A percentile compares a stretch with the other conserved stretches of the same genome.
These are phyloP conservation scores for Mariannaea sp. DNA, from an alignment of 2,329 filamentous ascomycete genomes.

Conservation along the genomic window DNA sequence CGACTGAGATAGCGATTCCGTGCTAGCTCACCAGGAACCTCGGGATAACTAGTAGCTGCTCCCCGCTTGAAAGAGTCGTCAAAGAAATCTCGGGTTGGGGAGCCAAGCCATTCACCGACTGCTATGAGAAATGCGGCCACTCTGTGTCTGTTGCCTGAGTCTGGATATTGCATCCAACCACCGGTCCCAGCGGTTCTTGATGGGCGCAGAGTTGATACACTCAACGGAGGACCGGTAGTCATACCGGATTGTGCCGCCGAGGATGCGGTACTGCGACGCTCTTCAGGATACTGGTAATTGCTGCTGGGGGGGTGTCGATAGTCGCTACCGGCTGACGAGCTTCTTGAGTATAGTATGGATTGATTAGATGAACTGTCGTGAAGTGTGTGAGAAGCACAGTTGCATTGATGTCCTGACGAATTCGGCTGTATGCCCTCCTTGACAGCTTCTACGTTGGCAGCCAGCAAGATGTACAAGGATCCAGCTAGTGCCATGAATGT, in stretches of 20 bases:
- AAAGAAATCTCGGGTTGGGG: conserved; percentile 52
- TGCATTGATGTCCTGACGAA: conserved; percentile 10
- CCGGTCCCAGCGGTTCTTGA: neutral
- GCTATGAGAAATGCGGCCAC: conserved; percentile 50
- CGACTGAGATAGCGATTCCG: neutral
- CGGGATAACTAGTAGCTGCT: conserved; percentile 56
- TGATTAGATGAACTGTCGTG: neutral
- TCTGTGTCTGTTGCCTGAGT: conserved; percentile 45
- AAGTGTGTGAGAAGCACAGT: conserved; percentile 16
- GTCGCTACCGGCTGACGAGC: neutral
- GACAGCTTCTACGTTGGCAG: conserved; percentile 37
- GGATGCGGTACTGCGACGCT: neutral
- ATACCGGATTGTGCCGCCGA: neutral
- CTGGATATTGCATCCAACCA: neutral
- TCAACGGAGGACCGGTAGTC: too few species aligned
- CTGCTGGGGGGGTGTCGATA: neutral
- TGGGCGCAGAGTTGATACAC: too few species aligned
- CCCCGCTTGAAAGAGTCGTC: conserved; percentile 55
- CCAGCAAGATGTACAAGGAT: conserved; percentile 60
- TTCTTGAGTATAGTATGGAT: neutral
- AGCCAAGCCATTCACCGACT: conserved; percentile 52
- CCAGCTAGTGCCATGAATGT: conserved; percentile 62
- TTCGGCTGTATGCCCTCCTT: conserved; percentile 1
- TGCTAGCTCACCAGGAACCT: conserved; percentile 56
- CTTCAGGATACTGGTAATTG: neutral